Conservation (phyloP, 306 rosid species). For the Quercus suber region DNA sequence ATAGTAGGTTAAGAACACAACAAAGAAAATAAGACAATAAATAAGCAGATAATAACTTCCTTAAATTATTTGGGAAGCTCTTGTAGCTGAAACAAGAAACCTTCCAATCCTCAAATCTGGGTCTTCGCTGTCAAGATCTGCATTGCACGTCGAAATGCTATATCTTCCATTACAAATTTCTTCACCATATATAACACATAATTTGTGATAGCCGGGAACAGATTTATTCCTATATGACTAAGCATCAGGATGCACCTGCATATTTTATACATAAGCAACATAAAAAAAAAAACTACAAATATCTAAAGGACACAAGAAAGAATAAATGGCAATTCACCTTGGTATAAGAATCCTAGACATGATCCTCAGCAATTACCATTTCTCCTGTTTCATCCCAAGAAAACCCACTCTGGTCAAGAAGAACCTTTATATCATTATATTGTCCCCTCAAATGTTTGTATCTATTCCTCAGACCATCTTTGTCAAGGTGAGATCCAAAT, state of each 20-base stretch:
- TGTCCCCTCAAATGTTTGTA: slow-evolving; percentile 10
- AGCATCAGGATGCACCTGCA: slow-evolving; percentile 22
- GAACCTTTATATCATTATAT: slow-evolving; percentile 12
- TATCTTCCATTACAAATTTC: slow-evolving; percentile 17
- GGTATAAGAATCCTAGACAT: background rate
- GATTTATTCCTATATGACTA: slow-evolving; percentile 2
- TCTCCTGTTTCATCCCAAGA: slow-evolving; percentile 11
- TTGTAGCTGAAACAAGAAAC: slow-evolving; percentile 8
- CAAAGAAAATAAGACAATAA: background rate
- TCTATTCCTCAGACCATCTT: slow-evolving; percentile 10
- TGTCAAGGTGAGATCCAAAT: slow-evolving; percentile 9
- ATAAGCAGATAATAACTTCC: background rate
- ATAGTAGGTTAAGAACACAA: background rate
- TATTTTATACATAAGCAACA: background rate
- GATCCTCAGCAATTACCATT: slow-evolving; percentile 12
- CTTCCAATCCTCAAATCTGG: slow-evolving; percentile 27
- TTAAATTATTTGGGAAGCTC: background rate
- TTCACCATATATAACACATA: slow-evolving; percentile 6
- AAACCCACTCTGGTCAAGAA: slow-evolving; percentile 1
- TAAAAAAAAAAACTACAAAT: background rate
- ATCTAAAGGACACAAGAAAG: background rate
- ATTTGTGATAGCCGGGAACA: slow-evolving; percentile 14
- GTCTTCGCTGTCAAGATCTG: slow-evolving; percentile 24
- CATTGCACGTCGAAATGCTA: slow-evolving; percentile 13
- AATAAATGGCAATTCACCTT: background rate